These are phyloP conservation scores for Psilocybe cubensis DNA, from an alignment of 768 basidiomycete genomes.

Conservation along the genomic window DNA sequence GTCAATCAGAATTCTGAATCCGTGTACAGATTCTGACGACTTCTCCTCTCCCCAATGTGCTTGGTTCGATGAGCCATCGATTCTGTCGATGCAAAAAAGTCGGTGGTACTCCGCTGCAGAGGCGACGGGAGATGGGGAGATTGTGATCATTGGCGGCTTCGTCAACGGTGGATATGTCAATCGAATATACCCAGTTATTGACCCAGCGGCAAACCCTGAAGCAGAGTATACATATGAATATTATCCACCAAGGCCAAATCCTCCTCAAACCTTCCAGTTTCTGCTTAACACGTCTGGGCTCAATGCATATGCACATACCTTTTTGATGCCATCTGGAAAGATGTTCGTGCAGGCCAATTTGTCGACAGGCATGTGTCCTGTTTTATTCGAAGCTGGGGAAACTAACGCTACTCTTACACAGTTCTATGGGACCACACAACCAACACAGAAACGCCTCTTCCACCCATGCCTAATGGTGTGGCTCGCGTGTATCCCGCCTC, in stretches of 20 bases:
- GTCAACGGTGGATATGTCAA: slow-evolving; percentile 81
- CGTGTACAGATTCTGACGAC: slow-evolving; percentile 59
- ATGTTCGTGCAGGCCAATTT: slow-evolving; percentile 85
- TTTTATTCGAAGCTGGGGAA: neutral
- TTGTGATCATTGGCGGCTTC: slow-evolving; percentile 84
- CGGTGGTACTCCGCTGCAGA: slow-evolving; percentile 86
- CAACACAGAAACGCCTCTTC: slow-evolving; percentile 65
- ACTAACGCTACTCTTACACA: slow-evolving; percentile 6
- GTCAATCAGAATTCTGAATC: slow-evolving; percentile 81
- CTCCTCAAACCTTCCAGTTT: slow-evolving; percentile 63
- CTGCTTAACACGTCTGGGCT: slow-evolving; percentile 74
- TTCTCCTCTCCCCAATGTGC: slow-evolving; percentile 55
- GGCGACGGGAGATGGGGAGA: slow-evolving; percentile 71
- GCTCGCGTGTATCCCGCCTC: slow-evolving; percentile 90
- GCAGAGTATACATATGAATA: slow-evolving; percentile 87
- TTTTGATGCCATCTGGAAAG: slow-evolving; percentile 74
- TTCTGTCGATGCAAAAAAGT: slow-evolving; percentile 65
- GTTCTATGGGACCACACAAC: slow-evolving; percentile 38
- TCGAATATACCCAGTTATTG: slow-evolving; percentile 68
- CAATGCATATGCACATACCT: slow-evolving; percentile 78
- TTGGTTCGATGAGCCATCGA: slow-evolving; percentile 71
- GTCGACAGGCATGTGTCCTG: slow-evolving; percentile 60
- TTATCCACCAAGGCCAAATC: slow-evolving; percentile 62
- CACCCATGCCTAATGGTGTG: slow-evolving; percentile 73
- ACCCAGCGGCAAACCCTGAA: slow-evolving; percentile 63